Conservation (phyloP, 2,329 filamentous ascomycete genomes). For the Rhytidhysteron rufulum region DNA sequence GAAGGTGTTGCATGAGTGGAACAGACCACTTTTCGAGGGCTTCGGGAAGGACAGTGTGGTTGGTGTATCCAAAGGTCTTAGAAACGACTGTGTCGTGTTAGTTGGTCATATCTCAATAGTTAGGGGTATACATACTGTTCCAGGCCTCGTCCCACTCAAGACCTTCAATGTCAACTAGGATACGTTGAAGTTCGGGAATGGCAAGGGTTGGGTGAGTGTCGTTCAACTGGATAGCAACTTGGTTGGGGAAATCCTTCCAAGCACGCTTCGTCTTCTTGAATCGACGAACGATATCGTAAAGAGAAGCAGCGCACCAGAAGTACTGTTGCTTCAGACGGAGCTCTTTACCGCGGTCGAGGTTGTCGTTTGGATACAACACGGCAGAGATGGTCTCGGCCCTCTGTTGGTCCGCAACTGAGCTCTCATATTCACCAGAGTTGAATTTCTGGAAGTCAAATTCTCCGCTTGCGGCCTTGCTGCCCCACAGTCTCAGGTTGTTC, state of each 20-base stretch:
- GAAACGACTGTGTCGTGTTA: constrained; percentile 40
- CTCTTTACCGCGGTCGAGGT: constrained; percentile 93
- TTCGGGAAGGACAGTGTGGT: constrained; percentile 96
- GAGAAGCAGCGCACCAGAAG: constrained; percentile 97
- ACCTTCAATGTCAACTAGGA: constrained; percentile 83
- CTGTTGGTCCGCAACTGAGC: constrained; percentile 96
- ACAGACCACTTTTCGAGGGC: constrained; percentile 99
- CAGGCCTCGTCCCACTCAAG: constrained; percentile 92
- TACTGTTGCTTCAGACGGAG: constrained; percentile 98
- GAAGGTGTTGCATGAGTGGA: constrained; percentile 81
- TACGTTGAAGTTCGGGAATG: constrained; percentile 92
- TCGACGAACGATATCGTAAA: constrained; percentile 91
- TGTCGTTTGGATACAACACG: constrained; percentile 96
- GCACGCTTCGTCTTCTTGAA: constrained; percentile 96
- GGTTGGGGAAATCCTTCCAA: constrained; percentile 90
- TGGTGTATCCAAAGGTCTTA: constrained; percentile 86
- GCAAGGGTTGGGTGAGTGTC: constrained; percentile 96
- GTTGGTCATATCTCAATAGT: constrained; percentile 1
- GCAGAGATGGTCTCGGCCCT: constrained; percentile 98
- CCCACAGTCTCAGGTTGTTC: constrained; percentile 97
- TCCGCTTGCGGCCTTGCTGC: constrained; percentile 91
- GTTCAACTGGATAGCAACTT: constrained; percentile 96
- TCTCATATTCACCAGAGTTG: constrained; percentile 97
- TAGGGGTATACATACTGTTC: constrained; percentile 57
- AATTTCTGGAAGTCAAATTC: constrained; percentile 99